Evolutionary conservation across 768 basidiomycete genomes (phyloP), one percentile per base, ranked within the genome.

Genomic region (Neoboletus brunneissimus): DNA sequence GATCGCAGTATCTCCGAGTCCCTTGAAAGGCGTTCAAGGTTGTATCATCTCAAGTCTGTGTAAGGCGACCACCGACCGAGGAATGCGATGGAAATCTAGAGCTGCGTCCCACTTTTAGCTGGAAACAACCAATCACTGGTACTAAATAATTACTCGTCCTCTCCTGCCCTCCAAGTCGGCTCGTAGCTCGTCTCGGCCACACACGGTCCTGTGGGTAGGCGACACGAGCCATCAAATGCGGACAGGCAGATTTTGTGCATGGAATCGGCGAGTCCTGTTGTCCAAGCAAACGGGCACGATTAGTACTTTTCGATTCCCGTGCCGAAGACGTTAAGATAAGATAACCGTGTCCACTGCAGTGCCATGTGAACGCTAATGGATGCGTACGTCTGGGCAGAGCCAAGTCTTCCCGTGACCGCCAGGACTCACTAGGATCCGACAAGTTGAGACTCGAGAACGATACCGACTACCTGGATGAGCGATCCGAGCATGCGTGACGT

Each of bases 271-370:
- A 48, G 34, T 44, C 47, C 27, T 15, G 43, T 44, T 6, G 8
- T 32, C 47, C 56, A 57, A 57, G 55, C 55, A 55, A 57, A 25
- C 7, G 10, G 37, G 20, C 55, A 44, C 41, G 42, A 57, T 32
- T 11, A 15, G 13, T 25, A 18, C 20, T 16, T 34, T 25, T 13
- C 32, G 32, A 34, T 50, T 20, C 46, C 34, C 25, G 32, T 49
- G 34, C 34, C 25, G 12, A 49, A 11, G 10, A 25, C 5, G 23
- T 11, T 32, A 51, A 5, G 7, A 22, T 34, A 4, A 34, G 5
- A 9, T 2, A 12, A 8, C 9, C 29, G 0, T 51, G 29, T 16
- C 27, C 27, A 3, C 23, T 9, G 7, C 22, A 8, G 31, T 13
- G 31, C 4, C 31, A 31, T 2, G 31, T 38, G 20, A 22, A 31